Evolutionary conservation across 495 filamentous ascomycete species (phyloP).

Genomic region (Rusavskia elegans): DNA sequence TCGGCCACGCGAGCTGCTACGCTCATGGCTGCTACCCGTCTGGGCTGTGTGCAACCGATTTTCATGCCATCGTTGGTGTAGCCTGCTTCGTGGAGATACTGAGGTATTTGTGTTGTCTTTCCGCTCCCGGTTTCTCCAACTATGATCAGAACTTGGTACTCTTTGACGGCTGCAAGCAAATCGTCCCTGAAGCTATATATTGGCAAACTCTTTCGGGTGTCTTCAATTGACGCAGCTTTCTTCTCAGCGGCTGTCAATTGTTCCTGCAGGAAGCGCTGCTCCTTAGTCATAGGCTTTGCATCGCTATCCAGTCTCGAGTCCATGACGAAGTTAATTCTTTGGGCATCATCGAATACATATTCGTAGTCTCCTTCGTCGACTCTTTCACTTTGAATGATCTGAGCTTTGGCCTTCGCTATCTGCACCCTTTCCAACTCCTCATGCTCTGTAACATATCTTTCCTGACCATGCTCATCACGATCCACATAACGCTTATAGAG

Average conservation of each 20-base stretch:
- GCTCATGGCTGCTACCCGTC: constrained; percentile 83
- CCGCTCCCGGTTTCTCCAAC: constrained; percentile 84
- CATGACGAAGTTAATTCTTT: constrained; percentile 74
- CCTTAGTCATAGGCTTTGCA: constrained; percentile 50
- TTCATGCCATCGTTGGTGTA: constrained; percentile 64
- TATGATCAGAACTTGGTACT: constrained; percentile 65
- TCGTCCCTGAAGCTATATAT: constrained; percentile 70
- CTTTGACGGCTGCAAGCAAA: constrained; percentile 64
- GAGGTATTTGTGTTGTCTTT: constrained; percentile 81
- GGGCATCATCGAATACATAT: constrained; percentile 80
- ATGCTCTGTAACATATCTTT: constrained; percentile 83
- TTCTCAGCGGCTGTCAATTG: constrained; percentile 77
- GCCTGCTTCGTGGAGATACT: constrained; percentile 74
- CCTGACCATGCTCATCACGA: constrained; percentile 71
- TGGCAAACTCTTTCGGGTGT: constrained; percentile 78
- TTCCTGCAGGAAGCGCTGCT: constrained; percentile 62
- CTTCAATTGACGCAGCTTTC: constrained; percentile 72
- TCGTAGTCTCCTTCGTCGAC: constrained; percentile 84
- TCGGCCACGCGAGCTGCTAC: constrained; percentile 84
- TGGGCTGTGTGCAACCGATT: constrained; percentile 45
- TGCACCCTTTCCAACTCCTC: constrained; percentile 95
- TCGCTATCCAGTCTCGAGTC: constrained; percentile 56
- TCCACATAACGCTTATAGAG: constrained; percentile 87
- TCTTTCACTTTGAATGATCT: constrained; percentile 59
- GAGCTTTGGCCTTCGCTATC: constrained; percentile 73